These are phyloP conservation scores for Kodamaea ohmeri DNA, from an alignment of 1,139 yeast genomes.

Conservation along the genomic window DNA sequence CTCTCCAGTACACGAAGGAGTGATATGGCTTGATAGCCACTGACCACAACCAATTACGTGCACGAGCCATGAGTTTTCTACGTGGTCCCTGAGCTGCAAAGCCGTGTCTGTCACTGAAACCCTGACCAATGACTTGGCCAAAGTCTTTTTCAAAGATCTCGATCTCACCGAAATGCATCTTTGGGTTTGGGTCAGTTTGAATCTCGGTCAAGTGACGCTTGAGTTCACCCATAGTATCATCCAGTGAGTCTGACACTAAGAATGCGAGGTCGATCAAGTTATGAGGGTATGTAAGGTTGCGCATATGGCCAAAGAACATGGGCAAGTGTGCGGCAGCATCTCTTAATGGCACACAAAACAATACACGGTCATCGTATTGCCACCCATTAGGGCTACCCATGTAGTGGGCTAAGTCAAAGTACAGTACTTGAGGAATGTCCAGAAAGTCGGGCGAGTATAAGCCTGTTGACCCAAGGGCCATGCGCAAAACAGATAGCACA, in stretches of 20 bases:
- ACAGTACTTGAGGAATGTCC: conserved; percentile 28
- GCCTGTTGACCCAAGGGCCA: conserved; percentile 1
- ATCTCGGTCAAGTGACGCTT: conserved; percentile 40
- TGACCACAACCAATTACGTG: conserved; percentile 54
- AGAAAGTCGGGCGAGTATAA: conserved; percentile 22
- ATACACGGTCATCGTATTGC: conserved; percentile 52
- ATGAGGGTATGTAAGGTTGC: conserved; percentile 57
- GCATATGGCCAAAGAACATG: conserved; percentile 59
- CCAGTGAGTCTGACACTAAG: conserved; percentile 56
- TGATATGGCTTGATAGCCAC: conserved; percentile 53
- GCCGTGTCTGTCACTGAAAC: conserved; percentile 52
- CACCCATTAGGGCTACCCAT: conserved; percentile 50
- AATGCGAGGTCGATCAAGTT: conserved; percentile 56
- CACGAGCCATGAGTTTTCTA: conserved; percentile 52
- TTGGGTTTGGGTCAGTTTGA: conserved; percentile 41
- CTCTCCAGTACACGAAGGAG: conserved; percentile 55
- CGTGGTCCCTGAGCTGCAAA: conserved; percentile 56
- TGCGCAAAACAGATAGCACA: conserved; percentile 10
- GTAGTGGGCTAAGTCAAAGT: conserved; percentile 46
- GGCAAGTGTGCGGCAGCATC: conserved; percentile 64
- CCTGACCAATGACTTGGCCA: conserved; percentile 52
- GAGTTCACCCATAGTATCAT: conserved; percentile 53
- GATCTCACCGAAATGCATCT: conserved; percentile 52
- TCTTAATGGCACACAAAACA: conserved; percentile 58
- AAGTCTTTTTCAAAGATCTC: conserved; percentile 55